phyloP scores from a whole-genome alignment of 208 protist genomes.

The Trypanosoma boissoni region DNA sequence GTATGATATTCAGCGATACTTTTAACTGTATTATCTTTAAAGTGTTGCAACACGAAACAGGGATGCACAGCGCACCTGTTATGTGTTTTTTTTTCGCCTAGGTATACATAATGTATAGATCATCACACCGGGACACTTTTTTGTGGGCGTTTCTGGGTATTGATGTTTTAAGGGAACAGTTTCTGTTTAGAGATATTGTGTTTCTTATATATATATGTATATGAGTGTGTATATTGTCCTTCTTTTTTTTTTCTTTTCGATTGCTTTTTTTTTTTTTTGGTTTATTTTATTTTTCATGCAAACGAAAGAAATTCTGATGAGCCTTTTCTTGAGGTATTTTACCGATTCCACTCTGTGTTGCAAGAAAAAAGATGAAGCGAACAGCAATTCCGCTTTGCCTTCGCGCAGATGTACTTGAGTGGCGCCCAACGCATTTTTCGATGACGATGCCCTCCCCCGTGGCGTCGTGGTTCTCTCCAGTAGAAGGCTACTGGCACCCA shows the following conservation, averaged over 20 bases:
- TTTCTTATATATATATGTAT: conserved; percentile 2
- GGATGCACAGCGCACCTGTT: neutral
- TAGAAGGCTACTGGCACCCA: neutral
- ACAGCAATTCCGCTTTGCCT: neutral
- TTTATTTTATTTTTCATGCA: conserved; percentile 5
- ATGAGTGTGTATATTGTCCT: neutral
- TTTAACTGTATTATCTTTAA: no score
- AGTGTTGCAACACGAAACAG: no score
- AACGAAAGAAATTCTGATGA: neutral
- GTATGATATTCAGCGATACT: no score
- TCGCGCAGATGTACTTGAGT: conserved; percentile 3
- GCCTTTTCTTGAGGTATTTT: neutral
- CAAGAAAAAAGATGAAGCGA: neutral
- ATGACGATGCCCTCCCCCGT: neutral
- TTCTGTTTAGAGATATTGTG: neutral
- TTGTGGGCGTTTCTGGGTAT: no score
- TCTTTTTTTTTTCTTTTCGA: conserved; percentile 12
- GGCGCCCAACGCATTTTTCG: neutral
- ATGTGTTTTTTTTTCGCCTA: neutral
- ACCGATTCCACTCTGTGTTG: neutral
- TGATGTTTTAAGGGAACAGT: neutral
- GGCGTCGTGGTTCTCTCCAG: neutral
- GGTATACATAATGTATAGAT: no score
- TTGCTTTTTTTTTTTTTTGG: conserved; percentile 9
- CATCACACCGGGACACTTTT: no score